Evolutionary conservation across 768 basidiomycete species (phyloP).

Genomic region (Xerocomellus dryophilus): DNA sequence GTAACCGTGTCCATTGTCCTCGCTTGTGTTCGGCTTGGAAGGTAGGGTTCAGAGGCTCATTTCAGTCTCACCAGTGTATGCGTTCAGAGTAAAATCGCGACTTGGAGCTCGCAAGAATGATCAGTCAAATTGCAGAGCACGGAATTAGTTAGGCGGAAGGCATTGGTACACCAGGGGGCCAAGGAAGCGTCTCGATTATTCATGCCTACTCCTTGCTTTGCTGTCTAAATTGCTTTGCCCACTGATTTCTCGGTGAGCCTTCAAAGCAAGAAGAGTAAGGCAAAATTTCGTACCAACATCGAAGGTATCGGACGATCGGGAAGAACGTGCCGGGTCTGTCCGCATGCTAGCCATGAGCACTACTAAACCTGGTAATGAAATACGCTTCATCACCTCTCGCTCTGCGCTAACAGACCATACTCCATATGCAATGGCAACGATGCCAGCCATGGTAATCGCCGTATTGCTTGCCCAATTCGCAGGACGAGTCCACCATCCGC

Average conservation of each 20-base stretch:
- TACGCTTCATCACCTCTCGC: conserved; percentile 56
- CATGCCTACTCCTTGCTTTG: conserved; percentile 17
- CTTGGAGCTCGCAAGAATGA: not conserved
- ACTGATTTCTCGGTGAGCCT: conserved; percentile 31
- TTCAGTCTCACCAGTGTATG: not conserved
- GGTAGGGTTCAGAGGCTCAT: not conserved
- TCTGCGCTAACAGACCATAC: conserved; percentile 74
- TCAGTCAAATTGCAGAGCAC: not conserved
- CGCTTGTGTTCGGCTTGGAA: not conserved
- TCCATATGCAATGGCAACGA: conserved; percentile 61
- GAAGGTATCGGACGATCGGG: conserved; percentile 77
- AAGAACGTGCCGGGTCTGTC: conserved; percentile 54
- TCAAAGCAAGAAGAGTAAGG: not conserved
- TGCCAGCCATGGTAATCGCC: conserved; percentile 64
- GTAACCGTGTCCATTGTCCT: not conserved
- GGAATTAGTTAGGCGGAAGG: not conserved
- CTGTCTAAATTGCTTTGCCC: conserved; percentile 49
- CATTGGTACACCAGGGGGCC: not conserved
- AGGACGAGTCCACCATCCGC: conserved; percentile 95
- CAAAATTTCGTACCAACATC: conserved; percentile 53
- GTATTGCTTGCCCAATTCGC: conserved; percentile 90
- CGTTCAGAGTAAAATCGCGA: not conserved
- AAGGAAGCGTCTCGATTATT: not conserved
- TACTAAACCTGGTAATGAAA: not conserved
- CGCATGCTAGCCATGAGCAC: conserved; percentile 3